A percentile compares a stretch with the other conserved stretches of the same genome.
Conservation (phyloP, 345 rosid species). For the Salix suchowensis region DNA sequence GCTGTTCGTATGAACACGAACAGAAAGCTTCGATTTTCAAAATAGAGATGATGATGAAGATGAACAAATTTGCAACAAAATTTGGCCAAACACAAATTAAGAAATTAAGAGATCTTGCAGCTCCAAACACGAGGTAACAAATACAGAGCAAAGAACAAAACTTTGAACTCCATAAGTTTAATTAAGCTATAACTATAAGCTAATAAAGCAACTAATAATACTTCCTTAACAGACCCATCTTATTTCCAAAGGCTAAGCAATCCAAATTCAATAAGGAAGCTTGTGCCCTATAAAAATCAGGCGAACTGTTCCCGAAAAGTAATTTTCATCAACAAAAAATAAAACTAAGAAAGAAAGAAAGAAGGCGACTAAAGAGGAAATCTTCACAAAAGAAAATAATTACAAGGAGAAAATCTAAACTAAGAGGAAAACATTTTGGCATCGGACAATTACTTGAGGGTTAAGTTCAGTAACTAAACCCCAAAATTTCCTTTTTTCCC, state of each 20-base stretch:
- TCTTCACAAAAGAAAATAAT: background rate
- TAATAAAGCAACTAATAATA: background rate
- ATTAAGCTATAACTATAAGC: conserved; percentile 11
- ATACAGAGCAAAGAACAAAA: conserved; percentile 12
- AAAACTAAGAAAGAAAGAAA: conserved; percentile 6
- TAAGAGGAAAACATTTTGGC: background rate
- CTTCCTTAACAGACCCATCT: background rate
- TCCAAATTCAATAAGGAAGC: background rate
- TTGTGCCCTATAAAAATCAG: background rate
- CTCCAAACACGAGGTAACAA: conserved; percentile 7
- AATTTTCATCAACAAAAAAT: background rate
- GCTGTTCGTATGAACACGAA: background rate
- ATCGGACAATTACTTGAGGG: background rate
- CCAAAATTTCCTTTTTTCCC: conserved; percentile 5
- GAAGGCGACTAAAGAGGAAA: conserved; percentile 2
- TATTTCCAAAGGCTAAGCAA: background rate
- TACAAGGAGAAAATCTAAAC: background rate
- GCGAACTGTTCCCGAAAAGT: conserved; percentile 7
- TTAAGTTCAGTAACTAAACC: conserved; percentile 3
- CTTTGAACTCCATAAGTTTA: conserved; percentile 11
- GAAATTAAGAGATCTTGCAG: background rate
- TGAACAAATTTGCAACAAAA: background rate
- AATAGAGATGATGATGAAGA: background rate
- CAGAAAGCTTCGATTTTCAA: background rate
- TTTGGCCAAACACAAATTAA: background rate